A percentile compares a stretch with the other conserved stretches of the same genome.
These are phyloP conservation scores for Chalciporus piperatus DNA, from an alignment of 768 basidiomycete genomes.

Conservation along the genomic window DNA sequence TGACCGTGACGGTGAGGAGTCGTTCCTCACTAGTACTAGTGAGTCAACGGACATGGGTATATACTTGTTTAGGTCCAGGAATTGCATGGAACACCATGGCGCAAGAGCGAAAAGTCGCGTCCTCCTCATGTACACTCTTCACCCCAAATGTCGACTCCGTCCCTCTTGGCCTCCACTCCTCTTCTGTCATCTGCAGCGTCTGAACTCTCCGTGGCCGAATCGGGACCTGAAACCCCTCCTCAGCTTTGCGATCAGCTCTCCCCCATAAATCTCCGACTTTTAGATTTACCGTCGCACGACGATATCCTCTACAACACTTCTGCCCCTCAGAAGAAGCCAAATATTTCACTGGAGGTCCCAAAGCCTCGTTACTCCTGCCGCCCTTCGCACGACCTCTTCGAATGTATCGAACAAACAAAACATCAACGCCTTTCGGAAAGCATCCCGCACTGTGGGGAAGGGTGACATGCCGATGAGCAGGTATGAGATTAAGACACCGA, in stretches of 20 bases:
- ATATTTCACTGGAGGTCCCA: slow-evolving; percentile 14
- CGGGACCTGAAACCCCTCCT: slow-evolving; percentile 44
- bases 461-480: slow-evolving; percentile 91
- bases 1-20: too few relatives aligned
- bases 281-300: slow-evolving; percentile 13
- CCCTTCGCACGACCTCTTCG: slow-evolving; percentile 89
- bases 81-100: slow-evolving; percentile 90
- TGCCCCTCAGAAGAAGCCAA: slow-evolving; percentile 8
- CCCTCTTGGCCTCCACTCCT: slow-evolving; percentile 42
- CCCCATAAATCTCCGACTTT: slow-evolving; percentile 16
- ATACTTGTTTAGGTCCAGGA: slow-evolving; percentile 69
- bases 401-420: slow-evolving; percentile 87
- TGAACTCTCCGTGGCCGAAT: slow-evolving; percentile 42
- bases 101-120: slow-evolving; percentile 39
- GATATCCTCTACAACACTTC: slow-evolving; percentile 5
- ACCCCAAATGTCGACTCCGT: slow-evolving; percentile 24
- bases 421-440: slow-evolving; percentile 78
- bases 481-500: slow-evolving; percentile 93
- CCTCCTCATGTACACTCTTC: slow-evolving; percentile 20
- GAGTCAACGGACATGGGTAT: neutral
- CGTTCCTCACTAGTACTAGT: too few relatives aligned
- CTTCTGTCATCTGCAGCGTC: slow-evolving; percentile 57
- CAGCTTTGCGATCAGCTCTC: slow-evolving; percentile 27
- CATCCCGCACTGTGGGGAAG: slow-evolving; percentile 84
- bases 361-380: slow-evolving; percentile 58